Conservation (phyloP, 257 asterid genomes). For the Coffea canephora region DNA sequence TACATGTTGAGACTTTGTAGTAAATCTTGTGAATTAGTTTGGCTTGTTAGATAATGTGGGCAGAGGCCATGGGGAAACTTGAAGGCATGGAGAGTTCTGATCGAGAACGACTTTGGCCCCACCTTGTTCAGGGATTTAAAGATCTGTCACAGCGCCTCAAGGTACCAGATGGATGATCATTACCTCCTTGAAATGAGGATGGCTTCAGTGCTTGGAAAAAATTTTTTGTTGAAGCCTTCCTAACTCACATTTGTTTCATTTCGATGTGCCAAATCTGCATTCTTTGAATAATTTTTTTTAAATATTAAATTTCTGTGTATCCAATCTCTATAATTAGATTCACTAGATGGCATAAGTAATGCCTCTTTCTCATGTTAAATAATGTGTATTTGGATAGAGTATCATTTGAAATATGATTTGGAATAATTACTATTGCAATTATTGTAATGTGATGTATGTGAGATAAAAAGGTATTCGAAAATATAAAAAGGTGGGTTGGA, state of each 20-base stretch:
- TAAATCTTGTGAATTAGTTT: constrained; percentile 45
- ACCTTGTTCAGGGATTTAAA: constrained; percentile 89
- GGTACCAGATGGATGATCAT: constrained; percentile 40
- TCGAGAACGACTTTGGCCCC: constrained; percentile 97
- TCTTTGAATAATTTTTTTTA: background rate
- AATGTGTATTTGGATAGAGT: background rate
- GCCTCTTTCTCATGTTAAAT: background rate
- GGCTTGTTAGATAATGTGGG: constrained; percentile 89
- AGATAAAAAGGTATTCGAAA: no score
- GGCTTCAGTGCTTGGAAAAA: background rate
- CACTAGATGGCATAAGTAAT: background rate
- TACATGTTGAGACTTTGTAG: constrained; percentile 15
- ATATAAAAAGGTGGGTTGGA: no score
- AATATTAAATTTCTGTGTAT: background rate
- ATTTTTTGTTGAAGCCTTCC: background rate
- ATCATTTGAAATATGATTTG: no score
- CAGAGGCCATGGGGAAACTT: constrained; percentile 92
- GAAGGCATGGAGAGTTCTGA: constrained; percentile 97
- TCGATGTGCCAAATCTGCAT: background rate
- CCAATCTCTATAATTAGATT: background rate
- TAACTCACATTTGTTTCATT: background rate
- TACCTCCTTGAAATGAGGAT: constrained; percentile 2
- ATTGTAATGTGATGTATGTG: no score
- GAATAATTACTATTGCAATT: no score
- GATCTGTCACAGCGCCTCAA: constrained; percentile 92